Evolutionary conservation across 768 basidiomycete species (phyloP), one percentile per base, ranked within the genome.

Genomic region (Panaeolus cyanescens): DNA sequence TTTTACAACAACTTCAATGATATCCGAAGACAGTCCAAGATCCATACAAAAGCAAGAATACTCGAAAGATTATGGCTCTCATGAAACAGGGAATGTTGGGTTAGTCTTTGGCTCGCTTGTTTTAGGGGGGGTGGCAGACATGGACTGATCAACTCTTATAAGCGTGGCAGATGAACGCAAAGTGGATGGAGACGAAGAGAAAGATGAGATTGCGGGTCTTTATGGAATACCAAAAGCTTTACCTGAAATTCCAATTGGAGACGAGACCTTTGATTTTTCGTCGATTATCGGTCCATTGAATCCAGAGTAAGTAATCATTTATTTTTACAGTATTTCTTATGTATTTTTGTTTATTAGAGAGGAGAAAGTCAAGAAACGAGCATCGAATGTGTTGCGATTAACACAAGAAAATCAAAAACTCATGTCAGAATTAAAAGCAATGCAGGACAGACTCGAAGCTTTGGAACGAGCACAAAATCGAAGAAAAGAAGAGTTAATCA

Each of bases 361-460:
- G 53, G 79, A 77, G 58, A 83, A 82, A 72, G 75, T 83, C 30
- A 78, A 90, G 70, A 92, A 92, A 75, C 86, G 91, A 63, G 87
- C 85, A 39, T 90, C 88, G 67, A 92, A 89, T 72, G 89, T 93
- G 61, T 72, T 90, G 69, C 91, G 89, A 69, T 79, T 93, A 33
- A 81, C 88, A 20, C 81, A 89, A 76, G 91, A 93, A 79, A 89
- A 92, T 72, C 88, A 90, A 72, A 89, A 87, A 72, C 77, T 93
- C 62, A 87, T 89, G 74, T 87, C 83, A 55, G 86, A 92, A 74
- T 81, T 93, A 68, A 85, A 80, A 69, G 89, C 85, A 55, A 89
- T 93, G 87, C 80, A 83, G 19, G 89, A 89, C 63, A 76, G 90
- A 65, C 77, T 93, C 65, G 89, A 91, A 75, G 87, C 87, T 13